A percentile compares a stretch with the other conserved stretches of the same genome.
Evolutionary conservation across 345 rosid genomes (phyloP).

Genomic region (Hibiscus trionum): DNA sequence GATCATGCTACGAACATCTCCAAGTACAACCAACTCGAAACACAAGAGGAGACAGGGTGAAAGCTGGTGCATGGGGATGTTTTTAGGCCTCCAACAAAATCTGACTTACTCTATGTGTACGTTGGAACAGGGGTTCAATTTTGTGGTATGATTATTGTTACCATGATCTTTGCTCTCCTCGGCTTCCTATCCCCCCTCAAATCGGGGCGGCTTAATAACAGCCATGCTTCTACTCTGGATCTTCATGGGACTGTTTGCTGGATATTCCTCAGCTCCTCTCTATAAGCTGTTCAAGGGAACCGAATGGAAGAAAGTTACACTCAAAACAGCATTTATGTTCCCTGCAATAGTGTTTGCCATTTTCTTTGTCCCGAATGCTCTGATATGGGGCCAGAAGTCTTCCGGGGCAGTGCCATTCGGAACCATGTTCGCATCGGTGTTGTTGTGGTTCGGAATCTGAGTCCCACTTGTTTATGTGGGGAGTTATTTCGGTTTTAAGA

Average conservation of each 20-base stretch:
- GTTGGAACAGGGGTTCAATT: constrained; percentile 89
- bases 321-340: constrained; percentile 71
- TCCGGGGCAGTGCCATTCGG: constrained; percentile 96
- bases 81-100: constrained; percentile 66
- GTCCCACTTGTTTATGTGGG: neutral
- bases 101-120: constrained; percentile 74
- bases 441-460: constrained; percentile 48
- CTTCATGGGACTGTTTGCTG: constrained; percentile 88
- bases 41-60: constrained; percentile 93
- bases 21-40: constrained; percentile 88
- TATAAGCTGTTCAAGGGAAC: constrained; percentile 77
- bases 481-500: constrained; percentile 64
- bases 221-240: constrained; percentile 90
- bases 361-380: constrained; percentile 72
- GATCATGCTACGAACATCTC: constrained; percentile 94
- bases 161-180: constrained; percentile 82
- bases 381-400: constrained; percentile 90
- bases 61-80: constrained; percentile 95
- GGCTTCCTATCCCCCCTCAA: constrained; percentile 94
- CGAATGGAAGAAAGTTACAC: constrained; percentile 74
- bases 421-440: constrained; percentile 81
- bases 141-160: constrained; percentile 76
- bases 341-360: constrained; percentile 53
- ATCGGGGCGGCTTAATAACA: constrained; percentile 83
- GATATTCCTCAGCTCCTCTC: constrained; percentile 68